Evolutionary conservation across 805 yeast species (phyloP), one percentile per base, ranked within the genome.

Genomic region (Ogataea ganodermae): DNA sequence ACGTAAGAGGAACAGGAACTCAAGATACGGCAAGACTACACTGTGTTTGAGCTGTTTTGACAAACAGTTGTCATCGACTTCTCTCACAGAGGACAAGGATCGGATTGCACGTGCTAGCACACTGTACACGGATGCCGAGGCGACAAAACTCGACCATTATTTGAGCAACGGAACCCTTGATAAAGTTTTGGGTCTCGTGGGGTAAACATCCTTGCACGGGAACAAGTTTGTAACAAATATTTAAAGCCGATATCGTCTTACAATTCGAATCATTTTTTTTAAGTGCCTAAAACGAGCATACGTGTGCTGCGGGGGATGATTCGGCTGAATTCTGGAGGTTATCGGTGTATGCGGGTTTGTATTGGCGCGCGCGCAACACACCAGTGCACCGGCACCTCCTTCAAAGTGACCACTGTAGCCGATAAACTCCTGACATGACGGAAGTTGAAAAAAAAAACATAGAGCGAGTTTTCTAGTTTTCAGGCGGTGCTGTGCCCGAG

Each of bases 11-110:
- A 33, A 22, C 20, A 57, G 55, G 43, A 57, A 61, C 38, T 45
- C 50, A 5, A 53, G 50, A 13, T 63, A 49, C 45, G 70, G 68
- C 17, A 61, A 56, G 35, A 36, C 53, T 20, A 52, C 60, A 2
- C 32, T 63, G 5, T 66, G 70, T 44, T 32, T 62, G 18, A 46
- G 35, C 1, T 64, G 68, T 46, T 51, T 65, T 14, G 32, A 37
- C 4, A 21, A 45, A 4, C 59, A 57, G 17, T 12, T 55, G 21
- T 8, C 33, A 2, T 16, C 38, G 3, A 24, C 1, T 56, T 59
- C 49, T 44, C 56, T 17, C 9, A 21, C 7, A 9, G 53, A 17
- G 14, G 55, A 33, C 2, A 27, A 6, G 13, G 37, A 40, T 9
- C 40, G 44, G 28, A 42, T 55, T 20, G 26, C 43, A 6, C 21